Conservation (phyloP, 768 basidiomycete species). For the Scleroderma citrinum region DNA sequence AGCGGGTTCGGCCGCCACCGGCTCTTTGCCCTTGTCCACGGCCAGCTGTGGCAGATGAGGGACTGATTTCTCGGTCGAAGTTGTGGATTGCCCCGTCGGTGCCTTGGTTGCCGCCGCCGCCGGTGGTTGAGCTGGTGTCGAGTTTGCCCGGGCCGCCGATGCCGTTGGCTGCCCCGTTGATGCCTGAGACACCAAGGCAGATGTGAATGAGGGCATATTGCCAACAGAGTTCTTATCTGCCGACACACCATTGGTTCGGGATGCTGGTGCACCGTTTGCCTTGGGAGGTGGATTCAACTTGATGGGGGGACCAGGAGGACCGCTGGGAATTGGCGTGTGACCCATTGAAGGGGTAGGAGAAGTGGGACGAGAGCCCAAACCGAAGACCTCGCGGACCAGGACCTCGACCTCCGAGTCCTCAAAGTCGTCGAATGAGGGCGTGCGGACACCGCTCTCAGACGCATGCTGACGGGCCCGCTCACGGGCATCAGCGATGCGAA, state of each 20-base stretch:
- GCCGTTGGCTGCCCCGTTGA: neutral
- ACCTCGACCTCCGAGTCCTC: slow-evolving; percentile 23
- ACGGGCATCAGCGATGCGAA: slow-evolving; percentile 34
- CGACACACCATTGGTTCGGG: slow-evolving; percentile 28
- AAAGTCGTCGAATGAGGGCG: slow-evolving; percentile 28
- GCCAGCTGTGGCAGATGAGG: neutral
- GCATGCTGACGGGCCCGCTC: slow-evolving; percentile 33
- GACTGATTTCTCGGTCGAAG: slow-evolving; percentile 1
- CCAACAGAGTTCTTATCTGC: slow-evolving; percentile 23
- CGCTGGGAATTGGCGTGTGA: slow-evolving; percentile 1
- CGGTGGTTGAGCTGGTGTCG: neutral
- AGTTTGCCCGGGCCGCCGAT: neutral
- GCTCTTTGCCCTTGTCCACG: slow-evolving; percentile 7
- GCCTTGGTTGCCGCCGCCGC: neutral
- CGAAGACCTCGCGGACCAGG: slow-evolving; percentile 25
- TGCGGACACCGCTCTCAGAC: slow-evolving; percentile 26
- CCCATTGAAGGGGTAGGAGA: slow-evolving; percentile 14
- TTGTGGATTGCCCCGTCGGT: neutral
- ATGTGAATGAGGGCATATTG: slow-evolving; percentile 13
- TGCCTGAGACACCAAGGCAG: slow-evolving; percentile 12
- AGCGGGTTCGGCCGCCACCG: neutral
- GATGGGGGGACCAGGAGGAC: slow-evolving; percentile 1
- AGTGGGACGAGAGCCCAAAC: slow-evolving; percentile 20
- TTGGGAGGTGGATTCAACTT: slow-evolving; percentile 21
- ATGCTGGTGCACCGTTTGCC: slow-evolving; percentile 11